Evolutionary conservation across 2,329 filamentous ascomycete genomes (phyloP), one percentile per base, ranked within the genome.

Genomic region (Nigrospora osmanthi): DNA sequence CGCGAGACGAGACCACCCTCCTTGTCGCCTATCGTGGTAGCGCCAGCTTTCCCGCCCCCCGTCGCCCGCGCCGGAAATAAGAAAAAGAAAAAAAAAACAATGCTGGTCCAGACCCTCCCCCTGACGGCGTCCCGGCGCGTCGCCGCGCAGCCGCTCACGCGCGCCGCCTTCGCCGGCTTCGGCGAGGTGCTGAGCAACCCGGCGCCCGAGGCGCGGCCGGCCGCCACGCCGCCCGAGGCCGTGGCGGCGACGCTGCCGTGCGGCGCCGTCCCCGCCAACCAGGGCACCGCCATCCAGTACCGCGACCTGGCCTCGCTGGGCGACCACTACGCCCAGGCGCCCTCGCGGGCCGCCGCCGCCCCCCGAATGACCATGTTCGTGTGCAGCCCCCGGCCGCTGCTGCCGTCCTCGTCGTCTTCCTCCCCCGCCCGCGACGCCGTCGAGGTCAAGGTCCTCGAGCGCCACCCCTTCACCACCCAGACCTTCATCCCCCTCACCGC

Each of bases 391-490:
- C 75, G 86, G 33, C 54, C 69, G 36, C 36, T 31, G 19, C 12
- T 15, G 19, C 6, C 13, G 17, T 35, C 17, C 7, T 33, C 38
- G 19, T 19, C 14, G 33, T 9, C 6, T 10, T 15, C 23, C 13
- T 12, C 19, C 15, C 15, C 15, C 11, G 11, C 12, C n/a, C 6
- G 15, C 28, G 40, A 9, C 33, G n/a, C 4, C 39, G 16, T 95
- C 60, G 71, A 77, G 38, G 75, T 96, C 44, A 66, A 68, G 16
- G 78, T 95, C 46, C 78, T 97, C 30, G 93, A 98, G 64, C 76
- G 93, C 35, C 93, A 98, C 65, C 91, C 93, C 0, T 97, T 83
- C 66, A 97, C 93, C 1, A 87, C 87, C 2, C 93, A 98, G 69
- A 95, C 89, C 0, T 97, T 98, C 64, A 76, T 87, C 37, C 93